Conservation (phyloP, 2,329 filamentous ascomycete species). For the Ascochyta koolunga region DNA sequence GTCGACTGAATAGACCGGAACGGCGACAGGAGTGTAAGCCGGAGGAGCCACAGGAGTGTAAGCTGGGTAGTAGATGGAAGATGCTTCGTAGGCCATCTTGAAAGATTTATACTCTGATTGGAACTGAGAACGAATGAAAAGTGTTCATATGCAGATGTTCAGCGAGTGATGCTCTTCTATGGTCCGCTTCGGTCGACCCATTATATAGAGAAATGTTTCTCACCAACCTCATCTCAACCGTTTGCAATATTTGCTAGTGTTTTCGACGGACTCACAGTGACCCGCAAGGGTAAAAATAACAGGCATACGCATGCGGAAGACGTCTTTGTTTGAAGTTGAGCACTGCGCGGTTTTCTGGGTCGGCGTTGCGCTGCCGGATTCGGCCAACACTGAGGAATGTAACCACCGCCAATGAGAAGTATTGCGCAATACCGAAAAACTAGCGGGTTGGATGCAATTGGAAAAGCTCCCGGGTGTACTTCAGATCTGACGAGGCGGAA, state of each 20-base stretch:
- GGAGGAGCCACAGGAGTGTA: constrained; percentile 12
- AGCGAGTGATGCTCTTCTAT: constrained; percentile 9
- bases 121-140: constrained; percentile 14
- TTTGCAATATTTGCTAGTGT: constrained; percentile 12
- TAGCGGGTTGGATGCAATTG: constrained; percentile 6
- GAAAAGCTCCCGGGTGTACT: background rate
- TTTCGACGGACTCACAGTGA: constrained; percentile 1
- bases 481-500: constrained; percentile 2
- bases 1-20: background rate
- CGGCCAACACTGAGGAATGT: constrained; percentile 13
- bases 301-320: constrained; percentile 10
- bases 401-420: constrained; percentile 7
- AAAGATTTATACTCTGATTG: constrained; percentile 6
- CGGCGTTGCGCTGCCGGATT: constrained; percentile 17
- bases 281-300: constrained; percentile 10
- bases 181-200: background rate
- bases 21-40: background rate
- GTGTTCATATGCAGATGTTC: constrained; percentile 9
- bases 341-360: constrained; percentile 6
- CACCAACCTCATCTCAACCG: constrained; percentile 1
- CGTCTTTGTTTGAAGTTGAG: constrained; percentile 14
- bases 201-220: constrained; percentile 16
- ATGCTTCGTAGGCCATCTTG: constrained; percentile 17
- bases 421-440: constrained; percentile 5
- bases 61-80: constrained; percentile 10